phyloP scores from a whole-genome alignment of 306 rosid genomes.

The Comarum palustre region DNA sequence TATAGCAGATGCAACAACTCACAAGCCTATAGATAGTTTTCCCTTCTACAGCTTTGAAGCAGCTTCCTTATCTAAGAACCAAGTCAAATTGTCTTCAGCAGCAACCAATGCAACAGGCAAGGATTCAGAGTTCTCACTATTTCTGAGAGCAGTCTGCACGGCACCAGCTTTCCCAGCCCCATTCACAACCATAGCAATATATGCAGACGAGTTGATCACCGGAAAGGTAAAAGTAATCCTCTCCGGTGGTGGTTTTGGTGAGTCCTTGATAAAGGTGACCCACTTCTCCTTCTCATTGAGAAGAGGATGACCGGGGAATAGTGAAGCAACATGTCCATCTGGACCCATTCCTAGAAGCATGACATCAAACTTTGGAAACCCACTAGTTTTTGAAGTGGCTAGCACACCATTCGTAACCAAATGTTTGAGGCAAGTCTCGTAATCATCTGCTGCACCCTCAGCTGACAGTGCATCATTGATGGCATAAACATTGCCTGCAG shows the following conservation, averaged over 20 bases:
- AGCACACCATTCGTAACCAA: conserved; percentile 53
- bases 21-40: conserved; percentile 10
- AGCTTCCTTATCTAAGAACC: conserved; percentile 88
- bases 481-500: conserved; percentile 56
- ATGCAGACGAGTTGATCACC: conserved; percentile 72
- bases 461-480: conserved; percentile 76
- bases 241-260: conserved; percentile 93
- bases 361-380: conserved; percentile 90
- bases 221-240: conserved; percentile 88
- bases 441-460: conserved; percentile 93
- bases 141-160: conserved; percentile 55
- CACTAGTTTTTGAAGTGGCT: conserved; percentile 43
- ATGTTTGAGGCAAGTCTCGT: conserved; percentile 61
- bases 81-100: conserved; percentile 70
- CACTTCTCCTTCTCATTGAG: conserved; percentile 66
- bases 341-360: conserved; percentile 98
- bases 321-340: conserved; percentile 93
- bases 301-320: conserved; percentile 92
- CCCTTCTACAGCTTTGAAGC: conserved; percentile 73
- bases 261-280: conserved; percentile 77
- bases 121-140: conserved; percentile 37
- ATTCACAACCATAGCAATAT: conserved; percentile 62
- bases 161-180: conserved; percentile 69
- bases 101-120: conserved; percentile 72
- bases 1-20: conserved; percentile 10